These are phyloP conservation scores for Phaeosphaeriaceae sp. DNA, from an alignment of 2,329 filamentous ascomycete genomes.

Conservation along the genomic window DNA sequence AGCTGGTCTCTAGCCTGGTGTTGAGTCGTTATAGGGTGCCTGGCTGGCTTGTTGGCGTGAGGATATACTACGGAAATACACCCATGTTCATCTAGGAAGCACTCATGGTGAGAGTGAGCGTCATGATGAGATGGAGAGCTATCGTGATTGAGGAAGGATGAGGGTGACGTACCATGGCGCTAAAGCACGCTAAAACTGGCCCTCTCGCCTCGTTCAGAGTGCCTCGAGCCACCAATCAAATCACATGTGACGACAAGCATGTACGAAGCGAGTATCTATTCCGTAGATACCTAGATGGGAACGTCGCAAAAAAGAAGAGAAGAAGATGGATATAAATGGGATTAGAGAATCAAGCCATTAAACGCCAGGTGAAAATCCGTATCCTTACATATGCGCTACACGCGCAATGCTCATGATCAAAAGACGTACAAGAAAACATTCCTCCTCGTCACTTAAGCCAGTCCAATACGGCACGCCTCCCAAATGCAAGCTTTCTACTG, in stretches of 20 bases:
- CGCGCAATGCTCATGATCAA: neutral
- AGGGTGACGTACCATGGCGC: neutral
- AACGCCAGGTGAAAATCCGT: neutral
- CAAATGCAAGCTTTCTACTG: neutral
- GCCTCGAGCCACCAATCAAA: neutral
- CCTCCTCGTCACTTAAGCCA: neutral
- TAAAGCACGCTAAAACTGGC: neutral
- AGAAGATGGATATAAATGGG: slow-evolving; percentile 1
- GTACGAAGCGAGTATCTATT: neutral
- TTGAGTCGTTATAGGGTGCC: neutral
- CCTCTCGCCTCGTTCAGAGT: neutral
- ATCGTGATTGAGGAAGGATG: neutral
- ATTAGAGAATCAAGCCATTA: neutral
- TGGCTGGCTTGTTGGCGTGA: neutral
- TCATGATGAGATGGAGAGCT: neutral
- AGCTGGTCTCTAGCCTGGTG: no score
- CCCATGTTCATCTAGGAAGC: neutral
- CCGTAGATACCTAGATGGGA: neutral
- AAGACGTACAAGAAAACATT: neutral
- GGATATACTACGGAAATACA: neutral
- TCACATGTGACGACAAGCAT: neutral
- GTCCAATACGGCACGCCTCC: neutral
- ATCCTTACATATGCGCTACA: neutral
- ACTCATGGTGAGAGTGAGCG: neutral
- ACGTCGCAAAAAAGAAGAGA: neutral